These are phyloP conservation scores for Penicillium ochrochloron DNA, from an alignment of 495 filamentous ascomycete genomes.

Conservation along the genomic window DNA sequence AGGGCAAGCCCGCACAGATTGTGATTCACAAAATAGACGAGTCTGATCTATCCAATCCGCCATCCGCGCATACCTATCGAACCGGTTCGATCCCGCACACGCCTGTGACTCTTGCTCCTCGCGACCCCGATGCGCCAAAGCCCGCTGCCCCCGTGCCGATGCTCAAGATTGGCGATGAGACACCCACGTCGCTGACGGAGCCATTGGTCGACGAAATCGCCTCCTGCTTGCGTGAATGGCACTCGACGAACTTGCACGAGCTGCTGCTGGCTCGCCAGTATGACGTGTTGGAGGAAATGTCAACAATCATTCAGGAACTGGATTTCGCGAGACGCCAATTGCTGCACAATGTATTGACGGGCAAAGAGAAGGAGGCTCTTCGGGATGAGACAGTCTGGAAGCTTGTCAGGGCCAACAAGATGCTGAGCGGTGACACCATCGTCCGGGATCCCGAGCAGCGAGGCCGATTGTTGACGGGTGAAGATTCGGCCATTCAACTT, in stretches of 20 bases:
- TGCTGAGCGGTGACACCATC: slow-evolving; percentile 88
- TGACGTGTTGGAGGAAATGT: slow-evolving; percentile 76
- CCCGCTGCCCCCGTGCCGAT: slow-evolving; percentile 93
- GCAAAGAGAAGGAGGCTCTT: slow-evolving; percentile 73
- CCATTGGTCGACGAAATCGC: slow-evolving; percentile 97
- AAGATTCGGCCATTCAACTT: slow-evolving; percentile 91
- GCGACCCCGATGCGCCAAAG: slow-evolving; percentile 64
- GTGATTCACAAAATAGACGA: slow-evolving; percentile 47
- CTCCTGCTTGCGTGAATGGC: slow-evolving; percentile 95
- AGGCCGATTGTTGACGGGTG: slow-evolving; percentile 85
- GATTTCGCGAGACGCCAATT: slow-evolving; percentile 86
- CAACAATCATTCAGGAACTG: slow-evolving; percentile 74
- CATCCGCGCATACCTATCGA: slow-evolving; percentile 35
- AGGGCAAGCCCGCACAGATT: slow-evolving; percentile 49
- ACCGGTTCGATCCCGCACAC: slow-evolving; percentile 43
- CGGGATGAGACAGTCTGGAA: slow-evolving; percentile 93
- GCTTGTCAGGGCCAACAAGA: slow-evolving; percentile 89
- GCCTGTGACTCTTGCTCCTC: slow-evolving; percentile 41
- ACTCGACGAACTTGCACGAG: slow-evolving; percentile 94
- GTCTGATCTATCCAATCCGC: slow-evolving; percentile 36
- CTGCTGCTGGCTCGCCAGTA: slow-evolving; percentile 85
- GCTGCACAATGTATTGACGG: slow-evolving; percentile 88
- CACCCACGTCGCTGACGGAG: slow-evolving; percentile 82
- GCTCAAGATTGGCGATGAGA: slow-evolving; percentile 97
- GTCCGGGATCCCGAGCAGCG: slow-evolving; percentile 82